Base-by-base conservation (phyloP, 768 basidiomycete species). In the Agrocybe pediades region DNA sequence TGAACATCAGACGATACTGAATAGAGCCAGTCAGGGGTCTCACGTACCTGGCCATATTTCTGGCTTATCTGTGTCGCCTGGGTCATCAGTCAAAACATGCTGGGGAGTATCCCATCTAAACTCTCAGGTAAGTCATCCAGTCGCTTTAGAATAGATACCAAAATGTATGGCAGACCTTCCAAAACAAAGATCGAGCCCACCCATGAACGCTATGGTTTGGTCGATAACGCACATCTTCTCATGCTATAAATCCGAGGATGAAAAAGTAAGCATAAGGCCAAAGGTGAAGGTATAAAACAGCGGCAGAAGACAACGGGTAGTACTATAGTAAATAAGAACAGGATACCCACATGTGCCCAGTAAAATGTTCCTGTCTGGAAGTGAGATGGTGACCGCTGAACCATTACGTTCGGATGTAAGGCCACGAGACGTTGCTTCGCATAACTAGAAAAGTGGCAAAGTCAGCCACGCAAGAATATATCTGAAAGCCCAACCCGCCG, bases 201-300 rank as follows among this genome's bases (percentile, higher is more conserved):
- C 97, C 92, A 94, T 97, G 73, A 98, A 99, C 0, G 92, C 95
- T 58, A 98, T 97, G 1, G 93, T 85, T 67, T 97, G 91, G 67
- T 99, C 97, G 56, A 99, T 91, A 13, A 98, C 94, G 65, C 96
- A 98, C 57, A 99, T 66, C 67, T 99, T 99, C 77, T 99, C 97
- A 69, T 98, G 97, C 92, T 95, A 41, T 8, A 55, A 40, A 16
- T 49, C 19, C 2, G 16, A 46, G 40, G 25, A 24, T 36, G 36
- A 53, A 9, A 54, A 49, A 33, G 15, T 21, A 20, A 55, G 36
- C 19, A 19, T 42, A 41, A 2, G 11, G 36, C 33, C 26, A 21
- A 20, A 45, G 25, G 21, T 29, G 24, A 46, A 36, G 8, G 25
- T 5, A 26, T 40, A n/a, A 3, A 25, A 36, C 23, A 11, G 13